These are phyloP conservation scores for Corylus americana DNA, from an alignment of 306 rosid species.

Conservation along the genomic window DNA sequence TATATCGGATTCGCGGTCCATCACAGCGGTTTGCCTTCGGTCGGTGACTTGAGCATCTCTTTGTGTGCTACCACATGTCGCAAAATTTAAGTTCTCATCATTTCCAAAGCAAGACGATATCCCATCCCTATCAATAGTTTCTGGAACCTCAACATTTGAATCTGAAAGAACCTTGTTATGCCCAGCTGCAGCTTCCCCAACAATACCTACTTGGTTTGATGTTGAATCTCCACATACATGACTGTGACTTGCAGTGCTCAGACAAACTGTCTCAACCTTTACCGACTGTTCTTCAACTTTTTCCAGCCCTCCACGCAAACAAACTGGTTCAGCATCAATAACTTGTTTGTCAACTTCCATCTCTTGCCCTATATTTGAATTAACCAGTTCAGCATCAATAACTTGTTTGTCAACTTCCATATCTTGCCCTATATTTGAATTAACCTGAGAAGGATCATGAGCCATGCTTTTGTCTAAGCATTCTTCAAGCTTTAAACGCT, in stretches of 20 bases:
- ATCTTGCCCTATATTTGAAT: conserved; percentile 10
- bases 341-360: conserved; percentile 6
- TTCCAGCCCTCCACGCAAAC: neutral
- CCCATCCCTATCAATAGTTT: neutral
- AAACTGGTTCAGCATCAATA: conserved; percentile 24
- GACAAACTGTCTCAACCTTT: neutral
- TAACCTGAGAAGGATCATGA: conserved; percentile 7
- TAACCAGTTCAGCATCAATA: conserved; percentile 23
- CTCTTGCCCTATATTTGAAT: conserved; percentile 11
- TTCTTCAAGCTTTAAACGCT: conserved; percentile 15
- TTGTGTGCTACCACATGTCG: neutral
- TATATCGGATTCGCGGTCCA: neutral
- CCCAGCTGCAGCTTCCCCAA: neutral
- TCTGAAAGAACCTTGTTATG: neutral
- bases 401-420: conserved; percentile 3
- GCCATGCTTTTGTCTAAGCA: conserved; percentile 12
- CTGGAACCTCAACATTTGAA: neutral
- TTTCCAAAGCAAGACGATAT: neutral
- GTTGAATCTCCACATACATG: neutral
- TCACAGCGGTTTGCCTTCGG: neutral
- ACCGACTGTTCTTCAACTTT: neutral
- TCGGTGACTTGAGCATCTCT: conserved; percentile 8
- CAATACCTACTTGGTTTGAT: neutral
- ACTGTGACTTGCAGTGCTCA: neutral
- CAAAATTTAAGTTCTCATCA: neutral